Evolutionary conservation across 345 rosid genomes (phyloP), one percentile per base, ranked within the genome.

Genomic region (Kandelia obovata): DNA sequence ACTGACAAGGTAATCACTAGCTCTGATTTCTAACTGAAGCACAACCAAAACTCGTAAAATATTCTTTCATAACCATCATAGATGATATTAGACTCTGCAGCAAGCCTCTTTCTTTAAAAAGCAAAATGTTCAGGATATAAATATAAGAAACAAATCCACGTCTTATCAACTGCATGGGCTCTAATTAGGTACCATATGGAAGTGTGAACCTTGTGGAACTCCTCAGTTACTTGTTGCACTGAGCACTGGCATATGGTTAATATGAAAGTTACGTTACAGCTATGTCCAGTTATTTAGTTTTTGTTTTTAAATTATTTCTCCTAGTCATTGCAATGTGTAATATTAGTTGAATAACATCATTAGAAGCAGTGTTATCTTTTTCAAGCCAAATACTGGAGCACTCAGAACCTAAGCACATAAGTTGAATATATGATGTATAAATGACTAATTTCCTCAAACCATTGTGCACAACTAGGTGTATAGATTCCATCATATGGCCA

Each of bases 1-100:
- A 65, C 78, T 75, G 97, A 94, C 65, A 78, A 81, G 96, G 97
- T 93, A 83, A 62, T 58, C 65, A 23, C 32, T 57, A 11, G 21
- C 13, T 53, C 49, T 1, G 17, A 43, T 43, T 43, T 11, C 49
- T 43, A 43, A 15, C 49, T 43, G 49, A 43, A 43, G 49, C 19
- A 43, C 5, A 43, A 15, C 15, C 16, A 28, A 62, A 62, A 20
- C 65, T 62, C n/a, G 47, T 15, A 26, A 10, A 28, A 23, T 39
- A 25, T 25, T 39, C 9, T 63, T 63, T 25, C 20, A 62, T 27
- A 43, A 43, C 34, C 55, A 19, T 25, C 46, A 46, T 26, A 63
- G 32, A 46, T 7, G 35, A 66, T 20, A 6, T 15, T 66, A 16
- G n/a, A 21, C 20, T 32, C 2, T 11, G 27, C 10, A 25, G 53